Conservation (phyloP, 495 filamentous ascomycete species). For the Lasiosphaeris hirsuta region DNA sequence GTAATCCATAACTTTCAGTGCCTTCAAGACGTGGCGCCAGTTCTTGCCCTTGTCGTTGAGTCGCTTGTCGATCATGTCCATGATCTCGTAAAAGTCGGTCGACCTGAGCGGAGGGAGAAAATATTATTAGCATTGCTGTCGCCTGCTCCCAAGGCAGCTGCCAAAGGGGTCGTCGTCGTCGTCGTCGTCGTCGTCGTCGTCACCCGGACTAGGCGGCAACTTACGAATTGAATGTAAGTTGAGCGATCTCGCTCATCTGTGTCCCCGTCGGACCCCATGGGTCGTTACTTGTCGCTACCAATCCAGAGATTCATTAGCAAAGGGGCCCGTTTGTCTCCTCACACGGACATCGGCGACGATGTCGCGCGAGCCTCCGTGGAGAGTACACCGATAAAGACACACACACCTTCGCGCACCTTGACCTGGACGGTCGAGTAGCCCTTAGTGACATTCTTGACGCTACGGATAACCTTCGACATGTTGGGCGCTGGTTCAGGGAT, state of each 20-base stretch:
- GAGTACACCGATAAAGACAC: neutral
- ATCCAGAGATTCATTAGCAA: constrained; percentile 18
- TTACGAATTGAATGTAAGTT: constrained; percentile 95
- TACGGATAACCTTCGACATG: constrained; percentile 97
- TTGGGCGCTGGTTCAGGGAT: constrained; percentile 28
- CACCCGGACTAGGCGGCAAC: constrained; percentile 24
- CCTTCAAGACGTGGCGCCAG: constrained; percentile 98
- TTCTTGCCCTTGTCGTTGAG: constrained; percentile 99
- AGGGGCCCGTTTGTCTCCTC: neutral
- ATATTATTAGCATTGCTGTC: neutral
- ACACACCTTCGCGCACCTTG: constrained; percentile 98
- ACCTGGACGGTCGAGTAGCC: constrained; percentile 96
- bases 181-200: neutral
- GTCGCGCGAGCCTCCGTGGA: constrained; percentile 2
- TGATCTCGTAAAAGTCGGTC: constrained; percentile 98
- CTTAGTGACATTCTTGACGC: constrained; percentile 99
- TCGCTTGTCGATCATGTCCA: constrained; percentile 99
- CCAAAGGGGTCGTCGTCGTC: neutral
- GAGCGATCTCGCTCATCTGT: constrained; percentile 98
- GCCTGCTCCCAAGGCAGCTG: constrained; percentile 1
- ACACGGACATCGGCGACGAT: neutral
- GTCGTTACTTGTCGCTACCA: constrained; percentile 92
- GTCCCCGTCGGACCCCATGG: constrained; percentile 98
- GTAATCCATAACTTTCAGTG: constrained; percentile 96
- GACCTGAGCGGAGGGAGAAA: constrained; percentile 18